Base-by-base conservation (phyloP, 202 grass and related monocot species). In the Miscanthus sacchariflorus region DNA sequence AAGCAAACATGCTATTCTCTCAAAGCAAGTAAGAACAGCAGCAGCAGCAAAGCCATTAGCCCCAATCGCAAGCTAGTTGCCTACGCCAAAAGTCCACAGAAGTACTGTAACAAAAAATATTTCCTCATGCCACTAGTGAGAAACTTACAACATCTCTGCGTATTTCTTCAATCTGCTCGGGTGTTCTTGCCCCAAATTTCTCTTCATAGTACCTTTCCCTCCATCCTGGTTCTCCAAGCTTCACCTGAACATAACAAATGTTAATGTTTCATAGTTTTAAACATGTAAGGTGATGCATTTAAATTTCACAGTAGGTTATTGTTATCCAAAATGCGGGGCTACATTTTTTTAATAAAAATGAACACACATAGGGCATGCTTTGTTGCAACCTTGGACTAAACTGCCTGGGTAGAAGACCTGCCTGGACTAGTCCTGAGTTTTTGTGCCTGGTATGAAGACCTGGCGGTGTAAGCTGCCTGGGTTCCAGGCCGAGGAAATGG, bases 171-270 rank as follows among this genome's bases (percentile, higher is more conserved):
- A 99, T 89, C 85, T 95, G 94, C 19, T 87, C 75, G 35, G 88
- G 82, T 88, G 83, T 95, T 91, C 72, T 93, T 85, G 68, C 90
- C 87, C 86, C 95, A 92, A 99, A 99, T 78, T 99, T 99, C 44
- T 99, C 91, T 91, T 93, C 83, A 30, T 99, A 99, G 78, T 99
- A 99, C 84, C 96, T 99, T 85, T 99, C 91, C 88, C 90, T 96
- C 96, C 96, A 99, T 91, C 96, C 96, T 66, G 96, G 75, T 72
- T 95, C 91, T 88, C 96, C 96, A 68, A 99, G 89, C 89, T 96
- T 99, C 40, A 99, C 91, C 96, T 99, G 78, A 59, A 71, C 27
- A 63, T 69, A 81, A 85, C 18, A 85, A 88, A 83, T 2, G 82
- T 82, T 52, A 46, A 66, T 46, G 56, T 78, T 74, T 11, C 5